phyloP scores from a whole-genome alignment of 768 basidiomycete genomes.

The Tricholoma terreum region DNA sequence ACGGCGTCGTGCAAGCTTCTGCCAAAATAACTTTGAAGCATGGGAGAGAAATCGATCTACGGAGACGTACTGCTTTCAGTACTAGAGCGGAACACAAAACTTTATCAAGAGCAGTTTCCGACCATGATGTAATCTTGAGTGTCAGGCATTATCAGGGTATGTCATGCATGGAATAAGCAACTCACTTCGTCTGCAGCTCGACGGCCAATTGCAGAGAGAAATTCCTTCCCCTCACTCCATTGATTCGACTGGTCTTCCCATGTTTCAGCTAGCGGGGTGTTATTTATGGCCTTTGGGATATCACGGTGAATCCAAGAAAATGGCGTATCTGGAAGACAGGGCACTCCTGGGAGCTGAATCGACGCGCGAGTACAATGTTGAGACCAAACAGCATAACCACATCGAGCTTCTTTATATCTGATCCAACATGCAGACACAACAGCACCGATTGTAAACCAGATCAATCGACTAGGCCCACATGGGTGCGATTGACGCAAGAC shows the following conservation, averaged over 20 bases:
- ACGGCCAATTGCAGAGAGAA: constrained; percentile 40
- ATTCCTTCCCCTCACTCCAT: constrained; percentile 38
- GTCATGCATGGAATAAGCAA: background rate
- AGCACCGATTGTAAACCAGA: constrained; percentile 71
- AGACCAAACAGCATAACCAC: constrained; percentile 7
- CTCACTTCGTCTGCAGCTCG: constrained; percentile 52
- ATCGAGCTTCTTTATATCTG: constrained; percentile 14
- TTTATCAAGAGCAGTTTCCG: constrained; percentile 66
- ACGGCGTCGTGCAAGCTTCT: constrained; percentile 54
- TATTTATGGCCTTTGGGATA: constrained; percentile 23
- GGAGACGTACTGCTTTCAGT: constrained; percentile 52
- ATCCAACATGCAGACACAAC: constrained; percentile 36
- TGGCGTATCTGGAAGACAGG: constrained; percentile 8
- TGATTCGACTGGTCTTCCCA: background rate
- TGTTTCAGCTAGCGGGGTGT: constrained; percentile 12
- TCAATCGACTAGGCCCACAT: constrained; percentile 42
- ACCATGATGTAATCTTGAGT: constrained; percentile 56
- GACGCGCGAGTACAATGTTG: constrained; percentile 30
- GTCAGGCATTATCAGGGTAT: background rate
- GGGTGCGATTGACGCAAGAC: constrained; percentile 19
- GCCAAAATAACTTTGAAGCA: constrained; percentile 19
- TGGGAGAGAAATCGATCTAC: constrained; percentile 18
- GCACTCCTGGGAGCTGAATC: constrained; percentile 10
- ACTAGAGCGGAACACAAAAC: constrained; percentile 53
- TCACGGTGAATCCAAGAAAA: constrained; percentile 16